Conservation (phyloP, 495 filamentous ascomycete genomes). For the Penicillium coprophilum region DNA sequence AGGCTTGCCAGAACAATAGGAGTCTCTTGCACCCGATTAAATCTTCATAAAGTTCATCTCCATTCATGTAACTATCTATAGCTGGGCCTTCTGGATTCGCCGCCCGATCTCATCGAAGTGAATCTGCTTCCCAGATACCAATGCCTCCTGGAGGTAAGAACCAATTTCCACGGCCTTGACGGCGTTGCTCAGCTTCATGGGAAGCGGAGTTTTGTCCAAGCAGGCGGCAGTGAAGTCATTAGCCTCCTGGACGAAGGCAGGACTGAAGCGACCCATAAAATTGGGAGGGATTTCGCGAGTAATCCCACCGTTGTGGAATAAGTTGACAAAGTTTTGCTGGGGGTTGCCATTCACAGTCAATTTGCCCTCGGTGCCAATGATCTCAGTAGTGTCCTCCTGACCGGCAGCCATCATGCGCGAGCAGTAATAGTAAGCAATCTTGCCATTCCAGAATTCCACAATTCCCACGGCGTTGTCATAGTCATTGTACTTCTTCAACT, state of each 20-base stretch:
- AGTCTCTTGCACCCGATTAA: neutral
- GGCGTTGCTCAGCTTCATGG: conserved; percentile 52
- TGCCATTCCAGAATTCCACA: conserved; percentile 59
- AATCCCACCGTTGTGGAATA: conserved; percentile 46
- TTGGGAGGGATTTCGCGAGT: conserved; percentile 50
- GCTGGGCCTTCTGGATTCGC: conserved; percentile 38
- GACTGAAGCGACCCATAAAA: conserved; percentile 56
- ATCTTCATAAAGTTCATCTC: neutral
- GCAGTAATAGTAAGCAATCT: conserved; percentile 59
- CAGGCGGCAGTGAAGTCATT: conserved; percentile 56
- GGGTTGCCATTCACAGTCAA: conserved; percentile 56
- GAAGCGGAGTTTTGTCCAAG: conserved; percentile 51
- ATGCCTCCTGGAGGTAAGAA: conserved; percentile 54
- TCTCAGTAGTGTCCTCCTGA: conserved; percentile 61
- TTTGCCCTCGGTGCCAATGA: conserved; percentile 62
- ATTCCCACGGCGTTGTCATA: conserved; percentile 61
- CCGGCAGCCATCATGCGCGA: conserved; percentile 61
- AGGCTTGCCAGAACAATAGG: neutral
- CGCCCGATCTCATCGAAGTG: conserved; percentile 49
- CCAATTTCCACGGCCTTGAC: conserved; percentile 60
- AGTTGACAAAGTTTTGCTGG: conserved; percentile 48
- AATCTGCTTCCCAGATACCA: conserved; percentile 56
- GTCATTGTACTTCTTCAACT: conserved; percentile 53
- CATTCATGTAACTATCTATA: conserved; percentile 16
- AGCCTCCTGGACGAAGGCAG: conserved; percentile 56